phyloP scores from a whole-genome alignment of 2,329 filamentous ascomycete genomes.

The Sclerotinia borealis region DNA sequence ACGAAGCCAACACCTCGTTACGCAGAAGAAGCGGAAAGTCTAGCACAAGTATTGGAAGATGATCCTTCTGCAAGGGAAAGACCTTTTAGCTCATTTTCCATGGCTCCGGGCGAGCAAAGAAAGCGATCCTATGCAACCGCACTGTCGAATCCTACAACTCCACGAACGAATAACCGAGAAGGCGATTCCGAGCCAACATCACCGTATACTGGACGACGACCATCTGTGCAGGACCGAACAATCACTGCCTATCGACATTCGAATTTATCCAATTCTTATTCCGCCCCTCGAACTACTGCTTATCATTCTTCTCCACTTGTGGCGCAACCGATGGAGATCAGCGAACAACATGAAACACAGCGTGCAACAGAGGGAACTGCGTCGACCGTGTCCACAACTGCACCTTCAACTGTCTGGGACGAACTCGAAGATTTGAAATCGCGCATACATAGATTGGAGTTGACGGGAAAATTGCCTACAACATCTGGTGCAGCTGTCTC shows the following conservation, averaged over 20 bases:
- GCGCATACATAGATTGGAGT: constrained; percentile 80
- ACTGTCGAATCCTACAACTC: constrained; percentile 28
- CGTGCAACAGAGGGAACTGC: constrained; percentile 64
- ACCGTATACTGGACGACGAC: constrained; percentile 24
- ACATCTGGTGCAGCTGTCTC: constrained; percentile 77
- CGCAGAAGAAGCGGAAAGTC: constrained; percentile 24
- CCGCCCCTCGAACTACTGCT: constrained; percentile 24
- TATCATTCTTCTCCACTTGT: constrained; percentile 55
- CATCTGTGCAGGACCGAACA: constrained; percentile 21
- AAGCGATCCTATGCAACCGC: constrained; percentile 23
- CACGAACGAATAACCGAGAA: constrained; percentile 24
- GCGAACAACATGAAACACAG: constrained; percentile 37
- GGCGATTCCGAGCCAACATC: constrained; percentile 26
- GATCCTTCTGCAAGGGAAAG: constrained; percentile 22
- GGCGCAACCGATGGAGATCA: constrained; percentile 39
- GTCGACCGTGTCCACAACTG: constrained; percentile 81
- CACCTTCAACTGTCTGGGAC: constrained; percentile 93
- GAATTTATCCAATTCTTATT: constrained; percentile 27
- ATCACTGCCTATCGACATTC: constrained; percentile 31
- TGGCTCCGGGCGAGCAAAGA: constrained; percentile 21
- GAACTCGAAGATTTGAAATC: constrained; percentile 94
- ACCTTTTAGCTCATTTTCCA: constrained; percentile 12
- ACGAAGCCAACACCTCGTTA: constrained; percentile 17
- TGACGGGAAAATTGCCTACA: constrained; percentile 79
- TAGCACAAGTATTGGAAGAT: constrained; percentile 27